Percentiles rank a stretch among this genome's conserved stretches.
Evolutionary conservation across 768 basidiomycete species (phyloP).

Genomic region (Sarcomyxa edulis): DNA sequence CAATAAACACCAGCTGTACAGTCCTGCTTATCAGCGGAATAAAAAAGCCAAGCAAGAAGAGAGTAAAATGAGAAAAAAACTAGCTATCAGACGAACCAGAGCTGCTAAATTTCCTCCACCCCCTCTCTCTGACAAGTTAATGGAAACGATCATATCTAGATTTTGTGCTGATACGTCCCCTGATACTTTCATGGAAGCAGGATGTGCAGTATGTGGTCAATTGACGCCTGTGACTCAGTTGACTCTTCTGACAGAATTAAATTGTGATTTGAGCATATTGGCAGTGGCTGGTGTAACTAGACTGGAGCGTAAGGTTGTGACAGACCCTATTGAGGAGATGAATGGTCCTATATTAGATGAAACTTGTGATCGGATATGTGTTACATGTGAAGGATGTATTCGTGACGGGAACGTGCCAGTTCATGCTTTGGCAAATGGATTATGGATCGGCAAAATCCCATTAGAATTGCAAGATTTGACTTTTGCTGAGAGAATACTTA

Average conservation of each 20-base stretch:
- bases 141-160: not conserved
- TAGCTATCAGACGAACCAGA: too few relatives aligned
- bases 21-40: too few relatives aligned
- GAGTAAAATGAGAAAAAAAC: too few relatives aligned
- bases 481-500: slow-evolving; percentile 20
- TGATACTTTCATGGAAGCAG: slow-evolving; percentile 8
- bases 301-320: slow-evolving; percentile 2
- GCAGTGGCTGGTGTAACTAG: slow-evolving; percentile 5
- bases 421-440: slow-evolving; percentile 21
- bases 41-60: too few relatives aligned
- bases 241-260: slow-evolving; percentile 6
- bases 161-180: not conserved
- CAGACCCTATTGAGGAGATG: slow-evolving; percentile 7
- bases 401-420: slow-evolving; percentile 5
- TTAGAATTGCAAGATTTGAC: slow-evolving; percentile 13
- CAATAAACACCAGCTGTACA: too few relatives aligned
- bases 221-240: slow-evolving; percentile 3
- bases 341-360: slow-evolving; percentile 12
- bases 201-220: slow-evolving; percentile 14
- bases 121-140: not conserved
- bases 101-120: not conserved
- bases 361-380: slow-evolving; percentile 8
- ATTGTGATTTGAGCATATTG: slow-evolving; percentile 3
- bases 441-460: slow-evolving; percentile 28
- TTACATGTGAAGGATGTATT: not conserved